Percentiles rank a stretch among this genome's conserved stretches.
Conservation (phyloP, 306 rosid species). For the Trifolium subterraneum region DNA sequence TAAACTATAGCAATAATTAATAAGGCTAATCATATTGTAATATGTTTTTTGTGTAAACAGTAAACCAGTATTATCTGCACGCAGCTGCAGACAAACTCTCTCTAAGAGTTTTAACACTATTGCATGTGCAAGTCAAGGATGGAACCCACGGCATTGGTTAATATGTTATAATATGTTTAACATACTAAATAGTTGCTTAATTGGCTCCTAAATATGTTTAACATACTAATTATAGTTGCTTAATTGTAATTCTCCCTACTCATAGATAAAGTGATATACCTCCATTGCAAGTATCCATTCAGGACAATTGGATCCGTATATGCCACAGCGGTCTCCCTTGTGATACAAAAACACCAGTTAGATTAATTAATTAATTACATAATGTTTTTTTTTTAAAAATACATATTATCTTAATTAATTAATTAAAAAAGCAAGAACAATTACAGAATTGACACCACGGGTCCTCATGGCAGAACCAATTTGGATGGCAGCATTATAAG, state of each 20-base stretch:
- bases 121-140: too few species aligned
- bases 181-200: neutral
- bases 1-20: neutral
- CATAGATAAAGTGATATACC: constrained; percentile 56
- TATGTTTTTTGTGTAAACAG: too few species aligned
- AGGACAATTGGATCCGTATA: constrained; percentile 83
- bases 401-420: constrained; percentile 12
- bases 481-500: constrained; percentile 63
- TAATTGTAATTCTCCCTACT: neutral
- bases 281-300: constrained; percentile 88
- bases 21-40: neutral
- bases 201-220: neutral
- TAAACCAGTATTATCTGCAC: too few species aligned
- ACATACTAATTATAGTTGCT: constrained; percentile 1
- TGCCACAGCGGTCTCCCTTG: constrained; percentile 91
- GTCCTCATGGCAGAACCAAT: constrained; percentile 79
- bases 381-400: neutral
- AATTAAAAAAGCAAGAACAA: constrained; percentile 19
- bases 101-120: too few species aligned
- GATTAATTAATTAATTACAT: constrained; percentile 14
- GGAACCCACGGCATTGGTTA: too few species aligned
- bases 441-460: constrained; percentile 79
- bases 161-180: neutral
- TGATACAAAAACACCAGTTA: constrained; percentile 23
- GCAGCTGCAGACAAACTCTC: too few species aligned